phyloP scores from a whole-genome alignment of 768 basidiomycete species.

The Russula sp. region DNA sequence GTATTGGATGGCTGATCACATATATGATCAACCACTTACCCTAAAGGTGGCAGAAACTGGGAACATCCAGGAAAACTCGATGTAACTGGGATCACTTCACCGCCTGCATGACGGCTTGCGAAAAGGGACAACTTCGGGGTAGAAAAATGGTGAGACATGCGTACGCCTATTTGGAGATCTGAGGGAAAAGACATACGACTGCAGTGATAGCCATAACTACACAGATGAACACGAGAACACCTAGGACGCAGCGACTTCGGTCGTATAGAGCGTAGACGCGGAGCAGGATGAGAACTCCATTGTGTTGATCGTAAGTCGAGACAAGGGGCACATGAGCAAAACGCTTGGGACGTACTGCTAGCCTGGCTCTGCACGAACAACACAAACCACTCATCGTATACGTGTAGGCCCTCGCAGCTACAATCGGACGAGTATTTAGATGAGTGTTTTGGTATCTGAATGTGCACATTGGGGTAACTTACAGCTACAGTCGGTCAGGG shows the following conservation, averaged over 20 bases:
- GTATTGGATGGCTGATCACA: background rate
- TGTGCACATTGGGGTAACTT: background rate
- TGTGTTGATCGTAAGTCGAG: background rate
- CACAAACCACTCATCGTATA: background rate
- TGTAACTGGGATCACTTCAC: background rate
- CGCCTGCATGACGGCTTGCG: background rate
- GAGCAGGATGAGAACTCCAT: background rate
- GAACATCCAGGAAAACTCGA: slow-evolving; percentile 4
- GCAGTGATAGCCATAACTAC: background rate
- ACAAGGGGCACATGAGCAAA: too few relatives aligned
- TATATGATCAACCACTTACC: background rate
- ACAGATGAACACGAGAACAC: background rate
- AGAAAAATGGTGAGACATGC: background rate
- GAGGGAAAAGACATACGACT: background rate
- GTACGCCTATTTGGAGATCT: background rate
- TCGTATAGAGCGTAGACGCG: slow-evolving; percentile 10
- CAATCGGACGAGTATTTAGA: background rate
- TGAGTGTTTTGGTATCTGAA: background rate
- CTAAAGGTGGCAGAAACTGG: background rate
- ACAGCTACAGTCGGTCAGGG: background rate
- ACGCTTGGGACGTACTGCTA: background rate
- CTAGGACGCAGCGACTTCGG: background rate
- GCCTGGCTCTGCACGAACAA: background rate
- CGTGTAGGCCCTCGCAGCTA: slow-evolving; percentile 5
- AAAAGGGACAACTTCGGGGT: background rate